phyloP scores from a whole-genome alignment of 768 basidiomycete genomes.

The Boletus rubroflammeus region DNA sequence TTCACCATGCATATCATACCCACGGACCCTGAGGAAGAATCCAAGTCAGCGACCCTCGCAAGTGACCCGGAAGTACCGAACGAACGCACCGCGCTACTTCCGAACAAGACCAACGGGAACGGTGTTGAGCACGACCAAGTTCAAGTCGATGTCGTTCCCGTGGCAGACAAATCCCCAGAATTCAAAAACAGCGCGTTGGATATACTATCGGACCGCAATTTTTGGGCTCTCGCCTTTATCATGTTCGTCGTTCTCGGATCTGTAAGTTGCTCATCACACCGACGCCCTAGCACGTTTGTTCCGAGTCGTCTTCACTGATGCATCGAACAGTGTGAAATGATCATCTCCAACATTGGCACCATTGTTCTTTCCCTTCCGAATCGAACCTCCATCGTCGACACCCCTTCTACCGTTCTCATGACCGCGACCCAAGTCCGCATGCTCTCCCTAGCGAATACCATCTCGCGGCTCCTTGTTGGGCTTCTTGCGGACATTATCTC shows the following conservation, averaged over 20 bases:
- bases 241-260: conserved; percentile 59
- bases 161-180: conserved; percentile 19
- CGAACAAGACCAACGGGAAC: conserved; percentile 19
- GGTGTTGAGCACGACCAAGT: conserved; percentile 10
- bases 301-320: not conserved
- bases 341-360: conserved; percentile 78
- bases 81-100: conserved; percentile 32
- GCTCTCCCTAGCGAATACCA: conserved; percentile 67
- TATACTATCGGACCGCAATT: conserved; percentile 52
- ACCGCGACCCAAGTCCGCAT: conserved; percentile 66
- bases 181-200: conserved; percentile 33
- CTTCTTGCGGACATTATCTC: conserved; percentile 71
- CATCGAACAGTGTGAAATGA: conserved; percentile 62
- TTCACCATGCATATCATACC: conserved; percentile 36
- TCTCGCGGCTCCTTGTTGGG: conserved; percentile 64
- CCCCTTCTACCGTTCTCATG: conserved; percentile 31
- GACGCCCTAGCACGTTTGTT: not conserved
- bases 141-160: conserved; percentile 21
- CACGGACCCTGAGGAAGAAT: conserved; percentile 8
- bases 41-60: not conserved
- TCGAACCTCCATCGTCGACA: conserved; percentile 5
- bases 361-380: conserved; percentile 64
- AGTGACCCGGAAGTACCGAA: conserved; percentile 20
- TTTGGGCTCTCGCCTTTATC: conserved; percentile 60
- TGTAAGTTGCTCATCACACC: conserved; percentile 40